A percentile compares a stretch with the other conserved stretches of the same genome.
phyloP scores from a whole-genome alignment of 306 rosid species.

The Prosopis cineraria region DNA sequence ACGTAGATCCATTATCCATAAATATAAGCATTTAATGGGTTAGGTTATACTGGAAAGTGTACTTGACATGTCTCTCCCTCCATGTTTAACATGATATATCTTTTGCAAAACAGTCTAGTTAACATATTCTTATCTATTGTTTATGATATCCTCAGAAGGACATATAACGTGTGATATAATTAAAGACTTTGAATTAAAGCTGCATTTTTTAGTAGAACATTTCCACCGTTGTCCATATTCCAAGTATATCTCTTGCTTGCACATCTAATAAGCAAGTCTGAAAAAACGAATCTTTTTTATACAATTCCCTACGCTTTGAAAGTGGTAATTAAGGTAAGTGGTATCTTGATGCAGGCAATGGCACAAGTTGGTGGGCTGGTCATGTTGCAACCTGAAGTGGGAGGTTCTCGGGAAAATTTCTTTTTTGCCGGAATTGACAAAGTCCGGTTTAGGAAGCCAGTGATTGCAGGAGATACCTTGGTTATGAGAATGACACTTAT shows the following conservation, averaged over 20 bases:
- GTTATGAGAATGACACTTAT: constrained; percentile 89
- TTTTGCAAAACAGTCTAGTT: background rate
- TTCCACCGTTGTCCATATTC: background rate
- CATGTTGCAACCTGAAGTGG: constrained; percentile 91
- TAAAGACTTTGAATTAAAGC: constrained; percentile 31
- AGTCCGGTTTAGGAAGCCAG: constrained; percentile 89
- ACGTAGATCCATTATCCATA: background rate
- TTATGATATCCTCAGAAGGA: constrained; percentile 55
- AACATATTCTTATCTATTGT: constrained; percentile 28
- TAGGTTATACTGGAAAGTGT: background rate
- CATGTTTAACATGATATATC: background rate
- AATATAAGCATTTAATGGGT: background rate
- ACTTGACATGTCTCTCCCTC: background rate
- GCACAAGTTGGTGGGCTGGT: constrained; percentile 96
- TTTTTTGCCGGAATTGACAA: constrained; percentile 94
- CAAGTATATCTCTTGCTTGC: constrained; percentile 10
- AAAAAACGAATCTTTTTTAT: background rate
- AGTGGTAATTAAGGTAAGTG: constrained; percentile 11
- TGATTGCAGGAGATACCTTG: constrained; percentile 89
- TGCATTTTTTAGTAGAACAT: constrained; percentile 36
- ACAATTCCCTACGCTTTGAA: background rate
- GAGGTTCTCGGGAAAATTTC: constrained; percentile 83
- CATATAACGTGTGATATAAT: constrained; percentile 62
- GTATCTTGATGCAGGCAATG: constrained; percentile 68
- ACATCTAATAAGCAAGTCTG: background rate